Conservation (phyloP, 148 eudicot species). For the Rhododendron kiyosumense region DNA sequence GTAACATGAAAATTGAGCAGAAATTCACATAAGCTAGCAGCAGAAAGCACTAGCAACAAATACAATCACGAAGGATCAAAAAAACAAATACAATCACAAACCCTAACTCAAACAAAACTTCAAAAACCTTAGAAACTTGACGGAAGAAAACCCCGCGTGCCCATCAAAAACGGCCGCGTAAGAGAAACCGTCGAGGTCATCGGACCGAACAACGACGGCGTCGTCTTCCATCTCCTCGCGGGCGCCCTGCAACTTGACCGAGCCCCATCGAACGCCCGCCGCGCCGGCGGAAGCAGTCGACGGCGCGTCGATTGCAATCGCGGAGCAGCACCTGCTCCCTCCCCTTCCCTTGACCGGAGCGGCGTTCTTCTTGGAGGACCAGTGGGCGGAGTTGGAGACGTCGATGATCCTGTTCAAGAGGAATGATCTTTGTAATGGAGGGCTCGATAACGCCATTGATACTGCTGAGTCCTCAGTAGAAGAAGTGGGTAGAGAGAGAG, state of each 20-base stretch:
- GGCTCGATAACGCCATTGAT: slow-evolving; percentile 63
- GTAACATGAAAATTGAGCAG: neutral
- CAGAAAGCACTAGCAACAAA: neutral
- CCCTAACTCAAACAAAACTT: neutral
- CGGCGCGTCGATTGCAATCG: slow-evolving; percentile 80
- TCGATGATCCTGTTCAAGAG: slow-evolving; percentile 29
- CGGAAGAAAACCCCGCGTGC: slow-evolving; percentile 80
- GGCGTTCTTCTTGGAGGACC: slow-evolving; percentile 33
- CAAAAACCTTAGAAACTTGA: slow-evolving; percentile 62
- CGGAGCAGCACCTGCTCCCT: slow-evolving; percentile 42
- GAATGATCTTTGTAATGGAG: slow-evolving; percentile 52
- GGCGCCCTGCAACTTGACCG: slow-evolving; percentile 64
- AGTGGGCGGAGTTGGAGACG: slow-evolving; percentile 21
- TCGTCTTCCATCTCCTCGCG: slow-evolving; percentile 99
- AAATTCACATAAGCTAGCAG: neutral
- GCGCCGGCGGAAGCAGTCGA: slow-evolving; percentile 38
- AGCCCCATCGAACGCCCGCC: slow-evolving; percentile 72
- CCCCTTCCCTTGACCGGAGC: slow-evolving; percentile 11
- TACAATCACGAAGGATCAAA: too few relatives aligned
- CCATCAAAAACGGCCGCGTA: slow-evolving; percentile 99
- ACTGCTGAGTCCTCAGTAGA: neutral
- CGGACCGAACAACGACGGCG: slow-evolving; percentile 46
- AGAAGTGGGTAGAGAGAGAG: neutral
- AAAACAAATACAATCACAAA: neutral
- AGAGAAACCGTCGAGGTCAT: slow-evolving; percentile 52